A percentile compares a stretch with the other conserved stretches of the same genome.
Evolutionary conservation across 192 early-diverging fungal species (phyloP).

Genomic region (Cetraspora pellucida): DNA sequence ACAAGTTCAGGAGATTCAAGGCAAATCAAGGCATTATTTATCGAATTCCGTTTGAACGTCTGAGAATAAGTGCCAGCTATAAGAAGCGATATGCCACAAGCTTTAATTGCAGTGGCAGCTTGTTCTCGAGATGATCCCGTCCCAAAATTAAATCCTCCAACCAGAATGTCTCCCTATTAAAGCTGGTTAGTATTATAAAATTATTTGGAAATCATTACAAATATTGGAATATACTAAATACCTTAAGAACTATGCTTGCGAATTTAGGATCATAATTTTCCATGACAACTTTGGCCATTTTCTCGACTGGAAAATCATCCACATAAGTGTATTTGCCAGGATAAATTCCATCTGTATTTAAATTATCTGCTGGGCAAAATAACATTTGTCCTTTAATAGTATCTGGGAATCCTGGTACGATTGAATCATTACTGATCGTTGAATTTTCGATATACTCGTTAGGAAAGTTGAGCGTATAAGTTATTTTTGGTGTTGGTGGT

Average conservation of each 20-base stretch:
- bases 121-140: slow-evolving; percentile 97
- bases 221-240: slow-evolving; percentile 29
- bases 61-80: slow-evolving; percentile 95
- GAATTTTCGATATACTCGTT: slow-evolving; percentile 34
- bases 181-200: not conserved
- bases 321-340: slow-evolving; percentile 98
- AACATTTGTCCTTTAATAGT: slow-evolving; percentile 80
- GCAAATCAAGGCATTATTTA: slow-evolving; percentile 95
- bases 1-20: slow-evolving; percentile 88
- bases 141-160: slow-evolving; percentile 96
- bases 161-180: slow-evolving; percentile 76
- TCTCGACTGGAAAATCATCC: slow-evolving; percentile 87
- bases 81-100: slow-evolving; percentile 82
- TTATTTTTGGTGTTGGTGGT: slow-evolving; percentile 28
- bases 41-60: slow-evolving; percentile 98
- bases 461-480: slow-evolving; percentile 25
- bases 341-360: slow-evolving; percentile 99
- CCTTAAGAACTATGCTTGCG: slow-evolving; percentile 61
- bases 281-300: slow-evolving; percentile 96
- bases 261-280: slow-evolving; percentile 97
- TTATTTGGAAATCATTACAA: not conserved
- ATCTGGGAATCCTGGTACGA: slow-evolving; percentile 76
- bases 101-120: slow-evolving; percentile 92
- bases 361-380: slow-evolving; percentile 90
- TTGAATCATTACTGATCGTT: slow-evolving; percentile 27